phyloP scores from a whole-genome alignment of 2,329 filamentous ascomycete species.

The Endocalyx cinctus region DNA sequence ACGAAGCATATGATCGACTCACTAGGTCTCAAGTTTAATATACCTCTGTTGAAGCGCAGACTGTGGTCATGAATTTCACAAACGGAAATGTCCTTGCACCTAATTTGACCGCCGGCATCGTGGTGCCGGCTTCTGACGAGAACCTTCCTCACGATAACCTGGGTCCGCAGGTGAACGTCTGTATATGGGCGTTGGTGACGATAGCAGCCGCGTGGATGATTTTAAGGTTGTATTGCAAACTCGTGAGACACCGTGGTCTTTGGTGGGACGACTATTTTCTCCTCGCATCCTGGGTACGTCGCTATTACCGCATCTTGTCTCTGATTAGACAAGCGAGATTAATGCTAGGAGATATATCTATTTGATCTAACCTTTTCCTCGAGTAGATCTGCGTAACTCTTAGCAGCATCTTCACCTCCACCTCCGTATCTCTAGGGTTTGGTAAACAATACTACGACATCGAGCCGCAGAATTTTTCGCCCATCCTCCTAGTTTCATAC shows the following conservation, averaged over 20 bases:
- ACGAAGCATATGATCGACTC: no score
- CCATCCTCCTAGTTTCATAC: slow-evolving; percentile 14
- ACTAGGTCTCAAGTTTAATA: no score
- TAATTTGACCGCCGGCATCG: slow-evolving; percentile 1
- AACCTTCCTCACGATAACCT: slow-evolving; percentile 4
- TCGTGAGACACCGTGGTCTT: slow-evolving; percentile 16
- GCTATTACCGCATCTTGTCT: background rate
- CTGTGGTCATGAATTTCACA: no score
- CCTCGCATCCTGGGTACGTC: slow-evolving; percentile 20
- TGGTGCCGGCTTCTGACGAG: slow-evolving; percentile 3
- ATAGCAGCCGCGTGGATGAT: slow-evolving; percentile 10
- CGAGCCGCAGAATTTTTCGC: slow-evolving; percentile 5
- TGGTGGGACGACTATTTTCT: slow-evolving; percentile 30
- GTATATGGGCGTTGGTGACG: slow-evolving; percentile 10
- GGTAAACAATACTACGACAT: slow-evolving; percentile 12
- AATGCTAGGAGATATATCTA: slow-evolving; percentile 1
- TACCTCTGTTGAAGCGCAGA: no score
- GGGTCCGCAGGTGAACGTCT: slow-evolving; percentile 9
- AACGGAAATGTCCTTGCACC: no score
- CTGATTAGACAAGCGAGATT: background rate
- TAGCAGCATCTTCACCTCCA: slow-evolving; percentile 10
- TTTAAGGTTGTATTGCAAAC: slow-evolving; percentile 20
- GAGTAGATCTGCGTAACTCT: slow-evolving; percentile 9
- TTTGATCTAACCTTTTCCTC: slow-evolving; percentile 2
- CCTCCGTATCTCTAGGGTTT: slow-evolving; percentile 15